These are phyloP conservation scores for Yamadazyma insecticola DNA, from an alignment of 805 yeast species.

Conservation along the genomic window DNA sequence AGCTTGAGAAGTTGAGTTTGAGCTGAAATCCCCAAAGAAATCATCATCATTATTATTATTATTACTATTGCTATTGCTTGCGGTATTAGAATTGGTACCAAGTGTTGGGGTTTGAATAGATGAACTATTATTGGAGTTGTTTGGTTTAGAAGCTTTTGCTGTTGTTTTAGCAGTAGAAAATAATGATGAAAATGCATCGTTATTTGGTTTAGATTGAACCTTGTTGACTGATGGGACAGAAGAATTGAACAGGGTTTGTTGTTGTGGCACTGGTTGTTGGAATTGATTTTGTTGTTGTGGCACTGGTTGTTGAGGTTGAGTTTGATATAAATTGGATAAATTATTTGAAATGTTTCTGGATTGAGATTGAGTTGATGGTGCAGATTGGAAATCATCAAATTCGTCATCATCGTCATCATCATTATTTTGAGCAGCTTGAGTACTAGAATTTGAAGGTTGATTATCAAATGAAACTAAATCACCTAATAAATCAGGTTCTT, in stretches of 20 bases:
- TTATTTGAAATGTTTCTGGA: slow-evolving; percentile 23
- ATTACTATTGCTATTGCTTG: slow-evolving; percentile 1
- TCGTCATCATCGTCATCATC: slow-evolving; percentile 60
- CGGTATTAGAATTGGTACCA: not conserved
- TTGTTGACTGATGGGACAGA: slow-evolving; percentile 40
- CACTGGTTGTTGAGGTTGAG: slow-evolving; percentile 14
- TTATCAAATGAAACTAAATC: slow-evolving; percentile 44
- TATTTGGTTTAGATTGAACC: slow-evolving; percentile 37
- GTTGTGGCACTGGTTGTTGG: slow-evolving; percentile 6
- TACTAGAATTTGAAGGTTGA: slow-evolving; percentile 15
- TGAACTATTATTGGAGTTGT: slow-evolving; percentile 1
- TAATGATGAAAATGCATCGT: slow-evolving; percentile 71
- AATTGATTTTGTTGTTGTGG: slow-evolving; percentile 8
- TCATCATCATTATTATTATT: no score
- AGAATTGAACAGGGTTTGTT: no score
- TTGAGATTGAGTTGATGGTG: slow-evolving; percentile 27
- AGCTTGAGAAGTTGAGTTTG: slow-evolving; percentile 13
- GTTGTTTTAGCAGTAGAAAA: slow-evolving; percentile 59
- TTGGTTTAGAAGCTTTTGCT: slow-evolving; percentile 7
- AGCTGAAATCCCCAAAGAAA: slow-evolving; percentile 28
- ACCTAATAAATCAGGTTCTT: slow-evolving; percentile 46
- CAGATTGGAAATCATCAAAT: slow-evolving; percentile 79
- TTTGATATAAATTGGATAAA: slow-evolving; percentile 18
- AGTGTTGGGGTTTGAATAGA: slow-evolving; percentile 2
- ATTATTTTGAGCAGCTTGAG: slow-evolving; percentile 9